These are phyloP conservation scores for Trypanosoma caninum DNA, from an alignment of 208 protist species.

Conservation along the genomic window DNA sequence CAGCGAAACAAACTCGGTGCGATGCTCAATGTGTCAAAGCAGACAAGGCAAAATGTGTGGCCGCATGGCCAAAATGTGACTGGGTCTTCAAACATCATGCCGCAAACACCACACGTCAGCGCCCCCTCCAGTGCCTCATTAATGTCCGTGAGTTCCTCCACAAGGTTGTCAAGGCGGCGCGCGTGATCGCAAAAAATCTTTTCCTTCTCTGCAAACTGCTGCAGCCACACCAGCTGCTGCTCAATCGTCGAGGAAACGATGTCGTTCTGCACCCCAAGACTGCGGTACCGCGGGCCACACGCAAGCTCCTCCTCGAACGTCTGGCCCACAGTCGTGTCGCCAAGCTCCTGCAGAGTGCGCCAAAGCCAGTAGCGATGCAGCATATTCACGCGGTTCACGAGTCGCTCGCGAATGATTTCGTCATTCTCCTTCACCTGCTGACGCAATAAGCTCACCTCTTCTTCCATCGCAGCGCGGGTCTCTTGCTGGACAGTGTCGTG, in stretches of 20 bases:
- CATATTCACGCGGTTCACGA: conserved; percentile 70
- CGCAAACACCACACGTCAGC: conserved; percentile 74
- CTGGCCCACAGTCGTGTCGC: conserved; percentile 58
- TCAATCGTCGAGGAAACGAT: conserved; percentile 75
- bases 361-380: conserved; percentile 86
- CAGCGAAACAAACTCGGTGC: conserved; percentile 83
- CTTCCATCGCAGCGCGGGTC: conserved; percentile 24
- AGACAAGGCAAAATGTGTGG: conserved; percentile 76
- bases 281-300: conserved; percentile 77
- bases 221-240: conserved; percentile 76
- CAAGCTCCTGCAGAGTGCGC: conserved; percentile 77
- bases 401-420: conserved; percentile 55
- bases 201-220: conserved; percentile 50
- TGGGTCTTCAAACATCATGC: conserved; percentile 75
- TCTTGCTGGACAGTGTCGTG: conserved; percentile 25
- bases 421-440: conserved; percentile 31
- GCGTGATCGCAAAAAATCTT: conserved; percentile 60
- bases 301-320: conserved; percentile 82
- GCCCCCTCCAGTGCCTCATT: conserved; percentile 74
- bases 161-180: conserved; percentile 58
- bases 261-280: conserved; percentile 80
- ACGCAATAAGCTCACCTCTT: conserved; percentile 45
- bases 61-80: conserved; percentile 87
- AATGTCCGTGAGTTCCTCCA: conserved; percentile 82
- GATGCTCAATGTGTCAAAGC: conserved; percentile 79